Percentiles rank a stretch among this genome's conserved stretches.
These are phyloP conservation scores for Spathaspora passalidarum DNA, from an alignment of 805 yeast genomes.

Conservation along the genomic window DNA sequence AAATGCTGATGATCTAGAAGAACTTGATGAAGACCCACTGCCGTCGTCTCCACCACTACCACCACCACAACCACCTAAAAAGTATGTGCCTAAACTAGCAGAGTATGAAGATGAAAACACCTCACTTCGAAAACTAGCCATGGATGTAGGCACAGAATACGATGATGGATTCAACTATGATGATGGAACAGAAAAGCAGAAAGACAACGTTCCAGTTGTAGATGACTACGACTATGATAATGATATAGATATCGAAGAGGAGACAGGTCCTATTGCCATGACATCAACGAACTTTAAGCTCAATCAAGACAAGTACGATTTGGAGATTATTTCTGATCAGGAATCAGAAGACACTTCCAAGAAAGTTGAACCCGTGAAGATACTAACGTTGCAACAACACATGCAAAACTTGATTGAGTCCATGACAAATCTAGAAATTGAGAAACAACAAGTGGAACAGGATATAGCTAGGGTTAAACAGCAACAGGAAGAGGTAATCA, in stretches of 20 bases:
- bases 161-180: constrained; percentile 9
- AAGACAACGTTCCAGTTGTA: background rate
- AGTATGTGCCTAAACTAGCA: constrained; percentile 9
- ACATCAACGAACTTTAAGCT: constrained; percentile 6
- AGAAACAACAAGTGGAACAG: background rate
- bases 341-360: background rate
- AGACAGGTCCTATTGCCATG: constrained; percentile 6
- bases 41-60: background rate
- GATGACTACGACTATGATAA: constrained; percentile 10
- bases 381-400: constrained; percentile 1
- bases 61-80: constrained; percentile 1
- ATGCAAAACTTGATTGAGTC: constrained; percentile 1
- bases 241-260: constrained; percentile 9
- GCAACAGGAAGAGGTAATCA: background rate
- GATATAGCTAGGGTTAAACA: background rate
- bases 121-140: constrained; percentile 5
- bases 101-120: background rate
- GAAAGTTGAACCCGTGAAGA: background rate
- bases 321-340: background rate
- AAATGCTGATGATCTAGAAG: constrained; percentile 13
- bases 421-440: background rate
- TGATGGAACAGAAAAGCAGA: constrained; percentile 9
- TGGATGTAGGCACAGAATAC: constrained; percentile 8
- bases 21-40: background rate
- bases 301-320: background rate